Conservation (phyloP, 116 monocot genomes). For the Zostera marina region DNA sequence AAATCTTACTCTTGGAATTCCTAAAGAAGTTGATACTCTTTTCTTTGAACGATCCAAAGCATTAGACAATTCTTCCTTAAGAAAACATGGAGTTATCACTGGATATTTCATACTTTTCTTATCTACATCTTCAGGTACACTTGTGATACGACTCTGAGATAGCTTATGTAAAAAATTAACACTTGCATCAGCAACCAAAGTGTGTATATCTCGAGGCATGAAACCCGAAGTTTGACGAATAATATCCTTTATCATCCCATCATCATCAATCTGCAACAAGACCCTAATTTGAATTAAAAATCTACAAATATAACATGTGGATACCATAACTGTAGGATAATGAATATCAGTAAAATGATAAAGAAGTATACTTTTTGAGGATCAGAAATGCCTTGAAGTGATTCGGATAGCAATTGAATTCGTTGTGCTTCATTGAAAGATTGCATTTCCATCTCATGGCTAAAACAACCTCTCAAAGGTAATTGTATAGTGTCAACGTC, state of each 20-base stretch:
- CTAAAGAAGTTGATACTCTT: constrained; percentile 74
- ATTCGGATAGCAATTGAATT: constrained; percentile 32
- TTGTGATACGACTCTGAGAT: constrained; percentile 5
- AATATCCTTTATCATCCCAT: constrained; percentile 39
- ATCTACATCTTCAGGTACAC: constrained; percentile 2
- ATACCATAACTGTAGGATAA: too few species aligned
- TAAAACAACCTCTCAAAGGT: constrained; percentile 70
- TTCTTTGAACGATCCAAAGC: constrained; percentile 84
- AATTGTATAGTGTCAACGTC: constrained; percentile 54
- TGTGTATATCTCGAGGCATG: constrained; percentile 66
- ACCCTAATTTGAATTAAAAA: neutral
- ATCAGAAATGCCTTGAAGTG: constrained; percentile 28
- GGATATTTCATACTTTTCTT: constrained; percentile 6
- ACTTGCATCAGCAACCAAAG: constrained; percentile 83
- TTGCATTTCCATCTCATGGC: constrained; percentile 69
- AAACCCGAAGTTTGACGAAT: constrained; percentile 83
- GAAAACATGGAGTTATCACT: constrained; percentile 9
- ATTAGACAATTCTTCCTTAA: constrained; percentile 44
- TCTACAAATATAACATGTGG: neutral
- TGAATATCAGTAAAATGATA: neutral
- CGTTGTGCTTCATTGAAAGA: constrained; percentile 61
- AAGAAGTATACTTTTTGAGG: constrained; percentile 20
- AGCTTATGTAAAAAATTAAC: constrained; percentile 34
- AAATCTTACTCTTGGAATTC: constrained; percentile 72
- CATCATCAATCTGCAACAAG: constrained; percentile 35